phyloP scores from a whole-genome alignment of 169 alveolate species.

The Plasmodium adleri region DNA sequence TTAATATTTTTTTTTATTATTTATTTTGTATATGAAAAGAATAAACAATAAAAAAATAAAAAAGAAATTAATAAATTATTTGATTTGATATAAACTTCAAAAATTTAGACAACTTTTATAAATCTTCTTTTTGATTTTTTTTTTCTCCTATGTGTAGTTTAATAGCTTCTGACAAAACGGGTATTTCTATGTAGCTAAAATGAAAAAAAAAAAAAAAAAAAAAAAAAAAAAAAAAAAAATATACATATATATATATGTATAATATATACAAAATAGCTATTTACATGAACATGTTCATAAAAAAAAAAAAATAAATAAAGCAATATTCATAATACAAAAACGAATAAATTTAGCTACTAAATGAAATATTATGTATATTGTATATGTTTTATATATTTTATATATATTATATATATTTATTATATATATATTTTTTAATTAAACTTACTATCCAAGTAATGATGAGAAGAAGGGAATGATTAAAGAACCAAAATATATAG shows the following conservation, averaged over 20 bases:
- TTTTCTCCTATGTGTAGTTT: conserved; percentile 73
- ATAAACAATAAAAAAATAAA: background rate
- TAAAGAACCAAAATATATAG: conserved; percentile 64
- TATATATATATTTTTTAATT: background rate
- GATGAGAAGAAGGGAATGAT: conserved; percentile 58
- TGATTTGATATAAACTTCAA: background rate
- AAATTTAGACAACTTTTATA: conserved; percentile 6
- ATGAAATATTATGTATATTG: background rate
- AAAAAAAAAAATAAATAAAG: background rate
- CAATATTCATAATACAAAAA: too few relatives aligned
- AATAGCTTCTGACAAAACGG: conserved; percentile 72
- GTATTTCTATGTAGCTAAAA: conserved; percentile 71
- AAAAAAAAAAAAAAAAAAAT: too few relatives aligned
- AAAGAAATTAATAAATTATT: background rate
- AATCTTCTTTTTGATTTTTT: conserved; percentile 14
- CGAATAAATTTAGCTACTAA: background rate
- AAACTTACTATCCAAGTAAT: conserved; percentile 66
- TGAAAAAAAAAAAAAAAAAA: background rate
- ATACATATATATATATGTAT: background rate
- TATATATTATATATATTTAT: too few relatives aligned
- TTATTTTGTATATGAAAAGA: background rate
- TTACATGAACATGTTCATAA: background rate
- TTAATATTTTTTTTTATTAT: background rate
- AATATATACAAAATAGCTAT: background rate
- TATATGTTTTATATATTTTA: too few relatives aligned